These are phyloP conservation scores for Zarea fungicola DNA, from an alignment of 2,329 filamentous ascomycete genomes.

Conservation along the genomic window DNA sequence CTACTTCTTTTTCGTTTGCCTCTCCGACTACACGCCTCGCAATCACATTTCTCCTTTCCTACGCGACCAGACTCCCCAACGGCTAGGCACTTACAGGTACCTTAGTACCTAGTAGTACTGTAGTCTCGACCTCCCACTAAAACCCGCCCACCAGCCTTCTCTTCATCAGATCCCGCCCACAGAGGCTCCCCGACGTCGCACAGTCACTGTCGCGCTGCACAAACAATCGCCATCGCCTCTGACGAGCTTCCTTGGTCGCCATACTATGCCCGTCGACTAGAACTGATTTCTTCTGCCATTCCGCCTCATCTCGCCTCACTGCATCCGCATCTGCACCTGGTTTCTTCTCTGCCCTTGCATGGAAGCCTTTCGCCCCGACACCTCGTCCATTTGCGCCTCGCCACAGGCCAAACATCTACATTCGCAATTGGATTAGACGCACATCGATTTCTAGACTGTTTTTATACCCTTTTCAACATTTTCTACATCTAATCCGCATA, in stretches of 20 bases:
- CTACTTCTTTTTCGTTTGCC: conserved; percentile 14
- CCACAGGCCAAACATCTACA: not conserved
- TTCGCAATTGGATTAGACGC: not conserved
- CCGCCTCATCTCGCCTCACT: not conserved
- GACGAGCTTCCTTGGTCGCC: not conserved
- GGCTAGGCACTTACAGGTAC: no score
- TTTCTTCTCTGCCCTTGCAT: not conserved
- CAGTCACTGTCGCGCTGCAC: not conserved
- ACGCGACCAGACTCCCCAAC: not conserved
- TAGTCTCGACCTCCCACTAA: not conserved
- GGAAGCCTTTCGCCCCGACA: not conserved
- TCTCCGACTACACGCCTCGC: conserved; percentile 13
- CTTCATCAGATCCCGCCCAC: conserved; percentile 1
- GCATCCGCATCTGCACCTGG: not conserved
- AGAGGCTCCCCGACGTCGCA: conserved; percentile 4
- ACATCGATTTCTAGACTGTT: conserved; percentile 5
- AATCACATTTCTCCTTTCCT: conserved; percentile 1
- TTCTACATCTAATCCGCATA: not conserved
- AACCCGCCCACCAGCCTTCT: not conserved
- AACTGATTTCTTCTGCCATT: not conserved
- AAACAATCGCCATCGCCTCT: not conserved
- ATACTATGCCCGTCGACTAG: conserved; percentile 9
- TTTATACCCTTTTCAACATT: conserved; percentile 2
- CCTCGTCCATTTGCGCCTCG: conserved; percentile 6
- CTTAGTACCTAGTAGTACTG: no score